These are phyloP conservation scores for Dactylonectria estremocensis DNA, from an alignment of 2,329 filamentous ascomycete genomes.

Conservation along the genomic window DNA sequence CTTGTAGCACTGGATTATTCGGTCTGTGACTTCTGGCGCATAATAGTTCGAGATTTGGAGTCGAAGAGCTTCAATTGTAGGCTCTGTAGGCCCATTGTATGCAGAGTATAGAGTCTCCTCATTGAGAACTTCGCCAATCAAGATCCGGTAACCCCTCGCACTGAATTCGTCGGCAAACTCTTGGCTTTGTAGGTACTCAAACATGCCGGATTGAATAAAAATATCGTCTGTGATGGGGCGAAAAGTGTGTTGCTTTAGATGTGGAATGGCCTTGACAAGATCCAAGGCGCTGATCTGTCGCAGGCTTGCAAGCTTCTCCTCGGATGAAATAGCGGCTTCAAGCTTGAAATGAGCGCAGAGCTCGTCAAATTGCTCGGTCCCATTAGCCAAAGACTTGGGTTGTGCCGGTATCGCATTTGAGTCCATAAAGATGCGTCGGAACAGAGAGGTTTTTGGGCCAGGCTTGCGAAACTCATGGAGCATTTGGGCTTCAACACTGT, in stretches of 20 bases:
- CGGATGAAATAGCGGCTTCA: constrained; percentile 33
- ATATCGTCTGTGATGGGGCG: constrained; percentile 59
- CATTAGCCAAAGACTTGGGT: constrained; percentile 56
- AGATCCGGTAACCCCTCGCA: constrained; percentile 51
- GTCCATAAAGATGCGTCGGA: constrained; percentile 58
- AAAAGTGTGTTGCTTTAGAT: constrained; percentile 62
- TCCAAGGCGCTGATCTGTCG: constrained; percentile 51
- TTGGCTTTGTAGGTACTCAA: constrained; percentile 55
- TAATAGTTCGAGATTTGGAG: constrained; percentile 62
- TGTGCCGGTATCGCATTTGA: constrained; percentile 64
- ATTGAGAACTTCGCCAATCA: constrained; percentile 61
- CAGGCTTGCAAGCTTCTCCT: constrained; percentile 52
- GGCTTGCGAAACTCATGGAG: constrained; percentile 53
- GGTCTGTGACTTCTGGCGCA: constrained; percentile 54
- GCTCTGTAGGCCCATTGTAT: constrained; percentile 55
- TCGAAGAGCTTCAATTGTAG: constrained; percentile 52
- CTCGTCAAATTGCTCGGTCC: constrained; percentile 60
- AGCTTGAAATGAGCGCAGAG: constrained; percentile 55
- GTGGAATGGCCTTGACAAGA: constrained; percentile 53
- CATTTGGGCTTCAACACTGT: constrained; percentile 59
- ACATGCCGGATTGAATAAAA: constrained; percentile 57
- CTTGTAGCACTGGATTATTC: constrained; percentile 54
- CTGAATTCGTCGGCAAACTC: constrained; percentile 57
- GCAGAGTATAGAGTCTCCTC: constrained; percentile 61
- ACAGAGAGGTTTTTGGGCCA: constrained; percentile 38